phyloP scores from a whole-genome alignment of 495 filamentous ascomycete species.

The Penicillium cataractarum region DNA sequence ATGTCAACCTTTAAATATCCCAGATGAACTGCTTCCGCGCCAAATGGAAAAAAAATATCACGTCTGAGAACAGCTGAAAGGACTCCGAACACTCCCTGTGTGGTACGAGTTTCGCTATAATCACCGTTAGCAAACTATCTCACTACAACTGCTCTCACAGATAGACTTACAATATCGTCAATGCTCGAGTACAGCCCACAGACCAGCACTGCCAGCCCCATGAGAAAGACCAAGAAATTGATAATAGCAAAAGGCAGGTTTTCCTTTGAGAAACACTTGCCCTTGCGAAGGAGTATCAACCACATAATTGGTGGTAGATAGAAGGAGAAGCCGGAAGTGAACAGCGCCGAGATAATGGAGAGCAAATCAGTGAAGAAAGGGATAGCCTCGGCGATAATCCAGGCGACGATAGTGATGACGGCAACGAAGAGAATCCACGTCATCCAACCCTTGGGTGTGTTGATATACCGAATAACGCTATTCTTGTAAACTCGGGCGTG shows the following conservation, averaged over 20 bases:
- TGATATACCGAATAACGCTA: conserved; percentile 57
- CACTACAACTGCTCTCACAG: too few relatives aligned
- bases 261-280: conserved; percentile 17
- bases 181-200: conserved; percentile 21
- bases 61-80: neutral
- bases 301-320: conserved; percentile 66
- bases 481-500: conserved; percentile 58
- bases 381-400: conserved; percentile 66
- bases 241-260: conserved; percentile 13
- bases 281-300: conserved; percentile 54
- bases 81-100: conserved; percentile 1
- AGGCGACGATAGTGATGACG: conserved; percentile 59
- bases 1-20: neutral
- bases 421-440: conserved; percentile 58
- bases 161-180: conserved; percentile 14
- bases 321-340: conserved; percentile 67
- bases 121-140: neutral
- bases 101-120: neutral
- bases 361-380: conserved; percentile 67
- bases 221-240: conserved; percentile 17
- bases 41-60: neutral
- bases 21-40: neutral
- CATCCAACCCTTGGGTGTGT: conserved; percentile 55
- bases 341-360: conserved; percentile 58
- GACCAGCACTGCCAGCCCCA: conserved; percentile 12